Evolutionary conservation across 2,329 filamentous ascomycete species (phyloP).

Genomic region (Talaromyces amestolkiae): DNA sequence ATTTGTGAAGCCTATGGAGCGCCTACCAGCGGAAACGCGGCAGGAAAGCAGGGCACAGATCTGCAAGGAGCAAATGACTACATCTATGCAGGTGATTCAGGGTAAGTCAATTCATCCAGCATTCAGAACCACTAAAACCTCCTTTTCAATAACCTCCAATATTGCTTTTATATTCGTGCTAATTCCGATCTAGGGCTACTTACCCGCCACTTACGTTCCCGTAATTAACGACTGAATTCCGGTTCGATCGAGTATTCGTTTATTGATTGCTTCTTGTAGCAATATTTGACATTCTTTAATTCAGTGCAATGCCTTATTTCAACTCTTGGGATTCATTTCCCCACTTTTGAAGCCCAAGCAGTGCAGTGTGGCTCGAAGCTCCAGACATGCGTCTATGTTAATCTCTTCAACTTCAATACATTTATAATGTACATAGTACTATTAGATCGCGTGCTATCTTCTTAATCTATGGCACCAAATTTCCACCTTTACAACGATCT

Average conservation of each 20-base stretch:
- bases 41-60: conserved; percentile 18
- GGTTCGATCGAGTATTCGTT: not conserved
- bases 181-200: conserved; percentile 9
- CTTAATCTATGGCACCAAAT: not conserved
- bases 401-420: not conserved
- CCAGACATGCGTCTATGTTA: not conserved
- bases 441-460: not conserved
- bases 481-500: too few species aligned
- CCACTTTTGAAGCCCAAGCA: not conserved
- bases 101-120: conserved; percentile 6
- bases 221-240: not conserved
- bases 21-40: conserved; percentile 26
- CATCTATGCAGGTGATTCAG: conserved; percentile 17
- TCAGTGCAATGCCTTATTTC: not conserved
- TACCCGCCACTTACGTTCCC: conserved; percentile 9
- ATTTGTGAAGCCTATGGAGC: conserved; percentile 26
- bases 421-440: not conserved
- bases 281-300: not conserved
- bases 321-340: not conserved
- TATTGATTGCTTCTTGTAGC: not conserved
- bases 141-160: not conserved
- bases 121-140: too few species aligned
- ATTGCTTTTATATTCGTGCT: not conserved
- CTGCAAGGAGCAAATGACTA: conserved; percentile 15
- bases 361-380: not conserved